Conservation (phyloP, 2,329 filamentous ascomycete genomes). For the Ophiostoma himal-ulmi region DNA sequence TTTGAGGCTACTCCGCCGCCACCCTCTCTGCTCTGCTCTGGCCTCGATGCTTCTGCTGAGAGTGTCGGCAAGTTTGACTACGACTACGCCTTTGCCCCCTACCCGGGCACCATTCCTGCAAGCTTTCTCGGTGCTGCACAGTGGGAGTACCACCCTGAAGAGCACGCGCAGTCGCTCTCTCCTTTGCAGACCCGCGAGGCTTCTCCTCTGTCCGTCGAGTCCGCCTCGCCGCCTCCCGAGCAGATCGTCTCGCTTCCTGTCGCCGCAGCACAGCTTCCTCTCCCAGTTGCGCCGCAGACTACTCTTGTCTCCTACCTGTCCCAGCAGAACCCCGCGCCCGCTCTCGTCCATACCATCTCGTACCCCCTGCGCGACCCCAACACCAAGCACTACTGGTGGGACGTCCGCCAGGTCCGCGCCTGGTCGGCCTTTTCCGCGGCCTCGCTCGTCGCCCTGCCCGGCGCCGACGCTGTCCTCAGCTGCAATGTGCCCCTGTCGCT, state of each 20-base stretch:
- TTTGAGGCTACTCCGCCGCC: slow-evolving; percentile 37
- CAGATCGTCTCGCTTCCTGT: background rate
- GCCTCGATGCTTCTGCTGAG: slow-evolving; percentile 56
- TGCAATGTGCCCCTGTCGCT: slow-evolving; percentile 58
- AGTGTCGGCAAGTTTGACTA: slow-evolving; percentile 36
- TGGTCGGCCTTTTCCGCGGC: slow-evolving; percentile 75
- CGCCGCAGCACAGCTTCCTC: slow-evolving; percentile 28
- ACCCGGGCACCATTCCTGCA: slow-evolving; percentile 57
- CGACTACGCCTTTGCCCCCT: slow-evolving; percentile 67
- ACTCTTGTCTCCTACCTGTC: slow-evolving; percentile 74
- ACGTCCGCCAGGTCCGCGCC: slow-evolving; percentile 76
- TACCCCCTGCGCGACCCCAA: slow-evolving; percentile 60
- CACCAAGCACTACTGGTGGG: slow-evolving; percentile 91
- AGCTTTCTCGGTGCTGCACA: slow-evolving; percentile 33
- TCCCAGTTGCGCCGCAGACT: background rate
- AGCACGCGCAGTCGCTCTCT: background rate
- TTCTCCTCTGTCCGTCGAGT: slow-evolving; percentile 38
- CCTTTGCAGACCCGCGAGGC: slow-evolving; percentile 36
- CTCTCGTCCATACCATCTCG: slow-evolving; percentile 72
- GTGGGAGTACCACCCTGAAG: slow-evolving; percentile 30
- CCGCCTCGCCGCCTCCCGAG: slow-evolving; percentile 29
- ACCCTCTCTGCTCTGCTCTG: slow-evolving; percentile 57
- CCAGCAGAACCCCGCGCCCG: slow-evolving; percentile 71
- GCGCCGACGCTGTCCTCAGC: slow-evolving; percentile 65
- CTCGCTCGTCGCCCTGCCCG: slow-evolving; percentile 66